Base-by-base conservation (phyloP, 2,329 filamentous ascomycete genomes). In the Verticillium albo-atrum region DNA sequence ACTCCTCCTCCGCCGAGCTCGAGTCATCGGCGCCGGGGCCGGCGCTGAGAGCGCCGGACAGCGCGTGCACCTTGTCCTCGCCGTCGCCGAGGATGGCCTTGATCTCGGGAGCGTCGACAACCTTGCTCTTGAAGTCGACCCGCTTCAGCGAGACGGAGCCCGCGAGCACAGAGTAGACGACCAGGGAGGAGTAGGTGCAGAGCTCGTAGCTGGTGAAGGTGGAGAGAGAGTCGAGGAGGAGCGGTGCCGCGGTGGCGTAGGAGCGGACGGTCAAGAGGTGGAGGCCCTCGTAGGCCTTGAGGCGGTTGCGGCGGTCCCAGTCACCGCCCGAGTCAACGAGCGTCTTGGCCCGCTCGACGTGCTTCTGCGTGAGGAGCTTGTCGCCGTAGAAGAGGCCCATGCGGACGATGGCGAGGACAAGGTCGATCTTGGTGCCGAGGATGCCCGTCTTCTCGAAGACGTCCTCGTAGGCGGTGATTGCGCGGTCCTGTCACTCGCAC, bases 151-250 rank as follows among this genome's bases (percentile, higher is more conserved):
- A 95, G 26, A 98, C 89, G 6, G 93, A 96, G 61, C 95, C 95
- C 35, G 95, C 92, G 34, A 99, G 87, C 25, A 98, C 94, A 1
- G 95, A 92, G 79, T 98, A 99, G 60, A 97, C 88, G 56, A 99
- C 95, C 26, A 99, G 86, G 62, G 87, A 90, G 61, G 92, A 97
- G 81, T 99, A 99, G 66, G 89, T 94, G 87, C 95, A 99, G 55
- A 99, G 87, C 77, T 99, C 95, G 79, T 97, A 97, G 74, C 92
- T 97, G 63, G 95, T 99, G 75, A 99, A 99, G 25, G 95, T 99
- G 28, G 94, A 97, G 66, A 99, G 83, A 71, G 92, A 97, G 81
- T 99, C 95, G 70, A 99, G 91, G 56, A 99, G 89, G 12, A 97
- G 85, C 47, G 95, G 94, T 2, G 95, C 95, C 47, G 92, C 93